A percentile compares a stretch with the other conserved stretches of the same genome.
phyloP scores from a whole-genome alignment of 2,329 filamentous ascomycete genomes.

The Neodidymelliopsis sp. region DNA sequence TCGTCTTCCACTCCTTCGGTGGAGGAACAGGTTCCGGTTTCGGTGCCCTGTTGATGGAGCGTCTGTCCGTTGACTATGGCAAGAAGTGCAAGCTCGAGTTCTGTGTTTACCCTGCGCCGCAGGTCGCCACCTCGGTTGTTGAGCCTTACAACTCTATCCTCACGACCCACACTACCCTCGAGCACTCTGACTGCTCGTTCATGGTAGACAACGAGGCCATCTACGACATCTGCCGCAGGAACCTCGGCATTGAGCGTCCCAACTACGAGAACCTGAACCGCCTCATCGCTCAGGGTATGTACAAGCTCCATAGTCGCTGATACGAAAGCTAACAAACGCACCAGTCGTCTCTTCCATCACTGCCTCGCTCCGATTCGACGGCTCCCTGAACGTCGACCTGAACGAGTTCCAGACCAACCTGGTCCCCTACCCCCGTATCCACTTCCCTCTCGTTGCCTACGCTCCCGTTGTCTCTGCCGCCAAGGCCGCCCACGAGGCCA shows the following conservation, averaged over 20 bases:
- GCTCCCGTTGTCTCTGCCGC: slow-evolving; percentile 91
- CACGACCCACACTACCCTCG: slow-evolving; percentile 97
- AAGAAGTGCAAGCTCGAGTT: slow-evolving; percentile 99
- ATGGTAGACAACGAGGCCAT: slow-evolving; percentile 99
- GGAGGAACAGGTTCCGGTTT: slow-evolving; percentile 99
- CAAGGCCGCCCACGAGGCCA: slow-evolving; percentile 97
- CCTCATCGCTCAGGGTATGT: slow-evolving; percentile 89
- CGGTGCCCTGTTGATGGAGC: slow-evolving; percentile 98
- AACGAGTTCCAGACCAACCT: slow-evolving; percentile 99
- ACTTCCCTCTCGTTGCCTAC: slow-evolving; percentile 98
- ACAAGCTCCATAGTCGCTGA: slow-evolving; percentile 6
- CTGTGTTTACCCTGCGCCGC: slow-evolving; percentile 97
- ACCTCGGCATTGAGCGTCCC: slow-evolving; percentile 95
- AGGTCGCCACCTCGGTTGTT: slow-evolving; percentile 95
- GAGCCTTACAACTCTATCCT: slow-evolving; percentile 99
- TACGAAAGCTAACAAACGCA: slow-evolving; percentile 26
- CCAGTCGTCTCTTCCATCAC: slow-evolving; percentile 97
- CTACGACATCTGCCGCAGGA: slow-evolving; percentile 98
- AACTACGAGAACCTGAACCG: slow-evolving; percentile 99
- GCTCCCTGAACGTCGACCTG: slow-evolving; percentile 97
- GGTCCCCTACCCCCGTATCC: slow-evolving; percentile 97
- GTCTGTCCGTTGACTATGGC: slow-evolving; percentile 97
- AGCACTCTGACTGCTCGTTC: slow-evolving; percentile 99
- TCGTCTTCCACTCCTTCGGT: slow-evolving; percentile 99
- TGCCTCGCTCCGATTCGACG: slow-evolving; percentile 96